These are phyloP conservation scores for Parachaetomium inaequale DNA, from an alignment of 495 filamentous ascomycete genomes.

Conservation along the genomic window DNA sequence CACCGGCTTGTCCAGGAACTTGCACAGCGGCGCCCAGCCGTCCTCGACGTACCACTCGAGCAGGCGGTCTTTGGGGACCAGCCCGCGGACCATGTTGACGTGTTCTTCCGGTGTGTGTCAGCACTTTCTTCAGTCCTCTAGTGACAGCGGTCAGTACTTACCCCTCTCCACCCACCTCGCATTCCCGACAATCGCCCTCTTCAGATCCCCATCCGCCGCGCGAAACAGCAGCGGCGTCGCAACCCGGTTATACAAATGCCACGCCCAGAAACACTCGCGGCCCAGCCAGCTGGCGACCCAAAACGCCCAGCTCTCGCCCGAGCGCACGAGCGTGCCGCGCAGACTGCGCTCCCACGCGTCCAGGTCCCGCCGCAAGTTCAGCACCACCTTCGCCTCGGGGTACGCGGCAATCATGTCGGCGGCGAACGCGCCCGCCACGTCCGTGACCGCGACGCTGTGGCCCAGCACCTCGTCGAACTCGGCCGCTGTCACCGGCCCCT, in stretches of 20 bases:
- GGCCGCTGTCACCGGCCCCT: conserved; percentile 43
- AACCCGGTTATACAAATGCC: conserved; percentile 28
- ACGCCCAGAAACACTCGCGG: conserved; percentile 29
- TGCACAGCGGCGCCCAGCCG: conserved; percentile 51
- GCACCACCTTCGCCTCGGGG: conserved; percentile 45
- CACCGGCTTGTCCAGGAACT: conserved; percentile 43
- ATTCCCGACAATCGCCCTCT: conserved; percentile 20
- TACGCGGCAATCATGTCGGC: conserved; percentile 44
- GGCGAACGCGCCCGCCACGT: conserved; percentile 42
- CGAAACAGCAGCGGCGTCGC: conserved; percentile 28
- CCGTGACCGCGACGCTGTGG: conserved; percentile 41
- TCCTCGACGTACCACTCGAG: conserved; percentile 46
- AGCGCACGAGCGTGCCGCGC: conserved; percentile 19
- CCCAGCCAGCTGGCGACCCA: conserved; percentile 24
- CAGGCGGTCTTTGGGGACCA: conserved; percentile 44
- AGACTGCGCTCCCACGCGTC: conserved; percentile 42
- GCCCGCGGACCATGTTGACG: conserved; percentile 27
- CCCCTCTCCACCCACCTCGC: conserved; percentile 23
- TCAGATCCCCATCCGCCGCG: conserved; percentile 25
- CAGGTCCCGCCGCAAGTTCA: conserved; percentile 36
- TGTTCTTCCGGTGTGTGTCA: conserved; percentile 22
- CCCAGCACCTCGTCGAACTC: conserved; percentile 49
- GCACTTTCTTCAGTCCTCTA: background rate
- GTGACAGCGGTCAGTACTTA: conserved; percentile 5
- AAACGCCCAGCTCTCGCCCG: conserved; percentile 25